phyloP scores from a whole-genome alignment of 2,329 filamentous ascomycete genomes.

The Colletotrichum filicis region DNA sequence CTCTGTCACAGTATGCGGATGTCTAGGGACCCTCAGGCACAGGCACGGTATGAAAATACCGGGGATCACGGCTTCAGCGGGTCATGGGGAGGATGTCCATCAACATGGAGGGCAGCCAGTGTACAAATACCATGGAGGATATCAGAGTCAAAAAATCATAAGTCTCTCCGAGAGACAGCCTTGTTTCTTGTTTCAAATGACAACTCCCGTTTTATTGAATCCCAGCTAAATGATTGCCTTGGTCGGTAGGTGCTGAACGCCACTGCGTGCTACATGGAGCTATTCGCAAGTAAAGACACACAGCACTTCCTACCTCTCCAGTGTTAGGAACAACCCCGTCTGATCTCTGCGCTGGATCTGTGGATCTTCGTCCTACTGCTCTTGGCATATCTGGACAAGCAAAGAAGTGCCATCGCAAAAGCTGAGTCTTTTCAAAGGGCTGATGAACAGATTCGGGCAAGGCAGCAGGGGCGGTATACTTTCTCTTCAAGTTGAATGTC shows the following conservation, averaged over 20 bases:
- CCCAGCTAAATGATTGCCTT: not conserved
- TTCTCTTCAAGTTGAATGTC: not conserved
- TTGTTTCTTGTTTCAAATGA: not conserved
- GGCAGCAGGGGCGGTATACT: not conserved
- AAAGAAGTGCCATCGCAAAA: not conserved
- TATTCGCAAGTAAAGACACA: not conserved
- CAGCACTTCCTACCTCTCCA: no score
- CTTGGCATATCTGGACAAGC: not conserved
- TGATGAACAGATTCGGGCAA: not conserved
- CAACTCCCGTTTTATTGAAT: not conserved
- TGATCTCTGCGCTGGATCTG: not conserved
- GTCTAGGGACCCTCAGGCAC: not conserved
- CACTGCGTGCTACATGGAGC: not conserved
- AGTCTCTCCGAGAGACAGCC: not conserved
- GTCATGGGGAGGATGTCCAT: not conserved
- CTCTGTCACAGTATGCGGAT: not conserved
- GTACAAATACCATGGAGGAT: constrained; percentile 14
- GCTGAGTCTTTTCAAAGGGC: not conserved
- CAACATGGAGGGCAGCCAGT: not conserved
- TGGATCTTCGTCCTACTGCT: not conserved
- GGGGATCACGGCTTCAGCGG: not conserved
- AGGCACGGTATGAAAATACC: no score
- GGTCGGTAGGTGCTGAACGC: not conserved
- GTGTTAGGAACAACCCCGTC: no score
- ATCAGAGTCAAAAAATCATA: not conserved